Evolutionary conservation across 2,329 filamentous ascomycete species (phyloP).

Genomic region (Phoma sp.): DNA sequence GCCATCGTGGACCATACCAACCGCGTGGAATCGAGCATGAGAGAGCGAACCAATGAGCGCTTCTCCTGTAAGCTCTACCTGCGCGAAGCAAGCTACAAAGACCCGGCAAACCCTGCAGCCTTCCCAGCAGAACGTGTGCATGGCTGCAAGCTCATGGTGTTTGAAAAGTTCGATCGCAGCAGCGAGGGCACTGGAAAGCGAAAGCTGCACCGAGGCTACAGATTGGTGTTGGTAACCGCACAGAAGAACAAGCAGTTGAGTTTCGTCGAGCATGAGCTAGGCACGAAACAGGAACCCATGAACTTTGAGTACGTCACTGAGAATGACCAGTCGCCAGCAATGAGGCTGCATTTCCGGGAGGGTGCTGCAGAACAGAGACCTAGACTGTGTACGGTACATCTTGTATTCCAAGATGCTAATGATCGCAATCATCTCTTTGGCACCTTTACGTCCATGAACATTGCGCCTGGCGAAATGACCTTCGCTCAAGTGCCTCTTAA

Average conservation of each 20-base stretch:
- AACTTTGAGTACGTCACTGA: conserved; percentile 72
- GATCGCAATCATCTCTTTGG: conserved; percentile 76
- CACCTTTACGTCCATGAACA: conserved; percentile 74
- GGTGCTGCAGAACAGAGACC: conserved; percentile 54
- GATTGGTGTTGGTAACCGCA: conserved; percentile 79
- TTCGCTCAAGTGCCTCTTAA: conserved; percentile 73
- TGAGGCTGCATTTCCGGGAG: conserved; percentile 75
- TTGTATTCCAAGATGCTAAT: conserved; percentile 77
- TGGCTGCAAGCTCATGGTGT: conserved; percentile 76
- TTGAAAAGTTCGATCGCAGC: conserved; percentile 73
- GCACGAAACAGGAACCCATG: conserved; percentile 68
- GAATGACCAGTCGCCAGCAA: conserved; percentile 71
- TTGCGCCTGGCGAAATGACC: conserved; percentile 73
- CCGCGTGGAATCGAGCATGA: conserved; percentile 76
- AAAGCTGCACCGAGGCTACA: conserved; percentile 78
- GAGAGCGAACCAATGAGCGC: conserved; percentile 72
- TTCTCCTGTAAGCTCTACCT: conserved; percentile 74
- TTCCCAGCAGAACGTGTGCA: conserved; percentile 80
- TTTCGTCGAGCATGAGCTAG: conserved; percentile 74
- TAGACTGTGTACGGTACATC: conserved; percentile 69
- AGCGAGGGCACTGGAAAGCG: conserved; percentile 76
- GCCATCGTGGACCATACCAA: conserved; percentile 85
- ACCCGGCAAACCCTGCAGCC: conserved; percentile 71
- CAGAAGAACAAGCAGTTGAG: conserved; percentile 79
- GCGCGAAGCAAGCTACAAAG: conserved; percentile 81